Evolutionary conservation across 345 rosid genomes (phyloP).

Genomic region (Eucalyptus sp.): DNA sequence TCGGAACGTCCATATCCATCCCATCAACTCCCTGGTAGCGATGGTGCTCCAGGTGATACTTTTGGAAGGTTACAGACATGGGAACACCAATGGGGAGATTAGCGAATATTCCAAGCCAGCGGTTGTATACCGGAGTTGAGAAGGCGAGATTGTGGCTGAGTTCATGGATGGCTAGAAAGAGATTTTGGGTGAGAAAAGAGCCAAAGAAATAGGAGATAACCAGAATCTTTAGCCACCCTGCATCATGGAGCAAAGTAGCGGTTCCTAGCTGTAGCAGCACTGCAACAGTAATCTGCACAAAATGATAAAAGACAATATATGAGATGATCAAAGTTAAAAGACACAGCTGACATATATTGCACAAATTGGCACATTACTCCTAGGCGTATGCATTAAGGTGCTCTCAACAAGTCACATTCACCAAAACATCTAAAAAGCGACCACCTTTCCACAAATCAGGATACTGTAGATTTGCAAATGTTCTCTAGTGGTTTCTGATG

Average conservation of each 20-base stretch:
- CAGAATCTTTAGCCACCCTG: constrained; percentile 67
- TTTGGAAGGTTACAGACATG: constrained; percentile 84
- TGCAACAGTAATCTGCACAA: constrained; percentile 48
- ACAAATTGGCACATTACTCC: background rate
- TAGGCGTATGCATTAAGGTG: background rate
- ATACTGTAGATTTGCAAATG: background rate
- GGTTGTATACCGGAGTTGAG: constrained; percentile 63
- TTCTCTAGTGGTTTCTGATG: background rate
- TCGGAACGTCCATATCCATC: constrained; percentile 76
- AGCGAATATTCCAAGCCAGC: constrained; percentile 85
- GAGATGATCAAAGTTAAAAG: background rate
- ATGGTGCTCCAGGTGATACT: constrained; percentile 87
- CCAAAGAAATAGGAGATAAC: constrained; percentile 68
- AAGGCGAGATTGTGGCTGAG: constrained; percentile 90
- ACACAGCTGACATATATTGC: background rate
- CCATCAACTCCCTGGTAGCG: constrained; percentile 88
- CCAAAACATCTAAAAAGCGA: background rate
- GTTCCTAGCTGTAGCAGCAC: constrained; percentile 66
- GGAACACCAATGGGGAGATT: constrained; percentile 88
- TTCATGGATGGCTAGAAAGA: constrained; percentile 87
- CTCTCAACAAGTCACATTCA: background rate
- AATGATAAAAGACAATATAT: background rate
- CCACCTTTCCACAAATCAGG: background rate
- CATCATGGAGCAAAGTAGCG: constrained; percentile 42
- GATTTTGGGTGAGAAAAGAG: constrained; percentile 83